Evolutionary conservation across 768 basidiomycete species (phyloP), one percentile per base, ranked within the genome.

Genomic region (Porpolomopsis calyptriformis): DNA sequence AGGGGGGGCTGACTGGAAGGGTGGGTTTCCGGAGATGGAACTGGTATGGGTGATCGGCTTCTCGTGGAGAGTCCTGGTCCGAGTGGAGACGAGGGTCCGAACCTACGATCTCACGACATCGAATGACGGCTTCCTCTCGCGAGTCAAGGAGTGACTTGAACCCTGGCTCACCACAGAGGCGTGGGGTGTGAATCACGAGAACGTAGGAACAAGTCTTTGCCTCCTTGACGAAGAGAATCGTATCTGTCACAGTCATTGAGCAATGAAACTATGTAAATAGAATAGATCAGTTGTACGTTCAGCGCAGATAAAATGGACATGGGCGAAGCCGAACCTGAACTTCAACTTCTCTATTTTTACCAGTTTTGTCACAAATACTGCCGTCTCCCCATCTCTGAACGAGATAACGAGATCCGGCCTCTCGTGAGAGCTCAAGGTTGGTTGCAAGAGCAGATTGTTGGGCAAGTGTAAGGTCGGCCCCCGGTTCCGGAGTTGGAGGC

Each of bases 201-300:
- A 96, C 80, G 61, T 99, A 98, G 52, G 85, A 80, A 65, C 96
- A 99, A 31, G 87, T 93, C 60, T 85, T 85, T 27, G 89, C 75
- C 70, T 96, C 92, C 61, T 93, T 92, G 58, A 97, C 81, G 58
- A 92, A 84, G 45, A 87, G 73, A 55, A 97, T 88, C 27, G 77
- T 78, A 66, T 97, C 92, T 34, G 86, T 78, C 70, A 86, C 89
- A 44, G 86, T 85, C 87, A 90, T 89, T 51, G 89, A 89, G 64
- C 92, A 97, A 64, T 97, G 92, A 61, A 91, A 93, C 87, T 93
- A 60, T 33, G 46, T 46, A 47, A 40, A 52, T 52, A 49, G 55
- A 44, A 48, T 43, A 51, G 34, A 41, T 40, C 43, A 24, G 51
- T 44, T 37, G 23, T 39, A n/a, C n/a, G n/a, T n/a, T n/a, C n/a